phyloP scores from a whole-genome alignment of 768 basidiomycete species.

The Tremella mesenterica region DNA sequence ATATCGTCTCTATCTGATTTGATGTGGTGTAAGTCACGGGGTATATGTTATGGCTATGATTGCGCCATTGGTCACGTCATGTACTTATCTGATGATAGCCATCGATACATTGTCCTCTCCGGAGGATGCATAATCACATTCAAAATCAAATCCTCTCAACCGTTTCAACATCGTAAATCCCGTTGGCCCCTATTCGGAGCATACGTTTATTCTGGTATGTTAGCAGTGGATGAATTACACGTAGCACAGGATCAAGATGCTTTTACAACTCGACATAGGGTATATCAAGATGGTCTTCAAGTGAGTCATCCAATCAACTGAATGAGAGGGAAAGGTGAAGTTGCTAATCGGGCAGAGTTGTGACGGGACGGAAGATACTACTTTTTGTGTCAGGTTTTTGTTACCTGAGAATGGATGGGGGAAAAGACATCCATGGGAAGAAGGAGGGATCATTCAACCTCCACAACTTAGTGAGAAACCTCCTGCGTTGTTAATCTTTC shows the following conservation, averaged over 20 bases:
- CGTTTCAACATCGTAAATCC: constrained; percentile 53
- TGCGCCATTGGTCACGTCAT: too few species aligned
- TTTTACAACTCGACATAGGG: constrained; percentile 50
- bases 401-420: constrained; percentile 50
- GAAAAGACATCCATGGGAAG: constrained; percentile 25
- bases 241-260: constrained; percentile 22
- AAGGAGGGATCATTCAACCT: constrained; percentile 46
- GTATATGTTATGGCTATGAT: background rate
- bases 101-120: constrained; percentile 63
- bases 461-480: constrained; percentile 50
- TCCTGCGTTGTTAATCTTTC: constrained; percentile 27
- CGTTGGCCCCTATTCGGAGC: constrained; percentile 40
- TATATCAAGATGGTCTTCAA: constrained; percentile 84
- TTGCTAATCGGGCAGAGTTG: constrained; percentile 38
- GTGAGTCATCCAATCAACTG: constrained; percentile 43
- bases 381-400: constrained; percentile 58
- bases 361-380: constrained; percentile 76
- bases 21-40: background rate
- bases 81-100: constrained; percentile 48
- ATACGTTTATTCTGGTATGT: constrained; percentile 68
- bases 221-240: constrained; percentile 49
- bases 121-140: constrained; percentile 67
- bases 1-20: too few species aligned
- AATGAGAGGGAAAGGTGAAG: background rate
- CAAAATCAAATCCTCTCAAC: constrained; percentile 54